Evolutionary conservation across 2,329 filamentous ascomycete genomes (phyloP).

Genomic region (Alternaria dauci): DNA sequence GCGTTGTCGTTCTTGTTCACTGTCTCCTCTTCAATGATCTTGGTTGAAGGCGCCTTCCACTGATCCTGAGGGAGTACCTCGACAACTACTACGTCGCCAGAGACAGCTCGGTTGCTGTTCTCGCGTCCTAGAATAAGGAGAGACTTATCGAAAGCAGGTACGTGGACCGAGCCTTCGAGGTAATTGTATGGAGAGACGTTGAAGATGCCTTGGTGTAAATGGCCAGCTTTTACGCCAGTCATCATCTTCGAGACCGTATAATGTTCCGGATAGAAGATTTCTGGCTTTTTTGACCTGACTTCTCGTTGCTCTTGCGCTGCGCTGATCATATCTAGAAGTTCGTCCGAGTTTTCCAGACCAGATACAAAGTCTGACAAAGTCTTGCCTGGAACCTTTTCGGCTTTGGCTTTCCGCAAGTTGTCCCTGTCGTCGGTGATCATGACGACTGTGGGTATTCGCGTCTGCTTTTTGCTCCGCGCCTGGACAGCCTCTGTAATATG

Average conservation of each 20-base stretch:
- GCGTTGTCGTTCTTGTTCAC: constrained; percentile 94
- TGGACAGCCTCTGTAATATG: constrained; percentile 74
- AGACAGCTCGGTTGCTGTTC: constrained; percentile 93
- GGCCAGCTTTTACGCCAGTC: constrained; percentile 88
- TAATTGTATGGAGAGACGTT: constrained; percentile 99
- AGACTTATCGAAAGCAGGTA: constrained; percentile 87
- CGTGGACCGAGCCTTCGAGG: constrained; percentile 89
- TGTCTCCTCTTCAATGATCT: constrained; percentile 93
- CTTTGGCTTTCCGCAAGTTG: constrained; percentile 82
- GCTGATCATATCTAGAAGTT: constrained; percentile 91
- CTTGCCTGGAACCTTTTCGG: constrained; percentile 74
- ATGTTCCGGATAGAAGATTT: constrained; percentile 88
- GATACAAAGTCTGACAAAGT: constrained; percentile 79
- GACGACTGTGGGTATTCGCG: constrained; percentile 76
- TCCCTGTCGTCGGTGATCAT: constrained; percentile 95
- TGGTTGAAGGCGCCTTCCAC: constrained; percentile 95
- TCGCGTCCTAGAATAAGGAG: constrained; percentile 89
- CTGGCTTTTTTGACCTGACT: constrained; percentile 69
- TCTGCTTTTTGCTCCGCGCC: constrained; percentile 59
- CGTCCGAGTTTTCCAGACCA: constrained; percentile 82
- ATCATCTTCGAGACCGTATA: constrained; percentile 89
- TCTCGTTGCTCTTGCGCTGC: constrained; percentile 75
- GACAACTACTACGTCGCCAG: constrained; percentile 91
- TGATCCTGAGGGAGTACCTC: constrained; percentile 93
- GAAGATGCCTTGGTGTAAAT: constrained; percentile 93